Base-by-base conservation (phyloP, 805 yeast genomes). In the Teunomyces cretensis region DNA sequence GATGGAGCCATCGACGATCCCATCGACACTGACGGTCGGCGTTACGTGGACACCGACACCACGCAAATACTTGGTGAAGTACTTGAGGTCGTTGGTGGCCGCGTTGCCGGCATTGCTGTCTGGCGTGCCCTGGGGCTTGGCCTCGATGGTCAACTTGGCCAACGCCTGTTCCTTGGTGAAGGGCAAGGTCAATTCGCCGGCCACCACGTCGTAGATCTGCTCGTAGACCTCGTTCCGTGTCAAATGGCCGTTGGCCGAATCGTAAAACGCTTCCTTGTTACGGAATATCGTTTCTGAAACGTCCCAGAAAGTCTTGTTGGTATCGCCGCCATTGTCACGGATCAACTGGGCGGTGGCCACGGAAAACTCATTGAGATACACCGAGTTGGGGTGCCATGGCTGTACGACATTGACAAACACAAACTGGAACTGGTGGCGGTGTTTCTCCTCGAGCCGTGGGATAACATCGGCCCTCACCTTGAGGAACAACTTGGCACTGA, bases 371-470 rank as follows among this genome's bases (percentile, higher is more conserved):
- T 85, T 84, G 32, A 81, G 69, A 30, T 80, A 64, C 4, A 79
- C 76, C 1, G 92, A 83, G 45, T 81, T 79, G 36, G 91, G 84
- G 61, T 89, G 96, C 96, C 96, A 89, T 52, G 95, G 94, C 68
- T 89, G 96, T n/a, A 86, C 73, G 33, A 84, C 89, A 57, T 87
- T 84, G 49, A 82, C 76, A 62, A 84, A 80, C 9, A 81, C 78
- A 49, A 87, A 75, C 52, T 80, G 79, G 54, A 84, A 78, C 48
- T 76, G 61, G 46, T 72, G 73, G 1, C 83, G 77, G 42, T 70
- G 65, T 43, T 72, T 65, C 26, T 62, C 50, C 40, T 75, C 70
- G 39, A 83, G 64, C 24, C 58, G 49, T 14, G 89, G 90, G 32
- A 81, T 71, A 6, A 86, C 70, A 30, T 73, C 72, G 6, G 67